Percentiles rank a stretch among this genome's conserved stretches.
These are phyloP conservation scores for Globisporangium solare DNA, from an alignment of 352 stramenopile genomes.

Conservation along the genomic window DNA sequence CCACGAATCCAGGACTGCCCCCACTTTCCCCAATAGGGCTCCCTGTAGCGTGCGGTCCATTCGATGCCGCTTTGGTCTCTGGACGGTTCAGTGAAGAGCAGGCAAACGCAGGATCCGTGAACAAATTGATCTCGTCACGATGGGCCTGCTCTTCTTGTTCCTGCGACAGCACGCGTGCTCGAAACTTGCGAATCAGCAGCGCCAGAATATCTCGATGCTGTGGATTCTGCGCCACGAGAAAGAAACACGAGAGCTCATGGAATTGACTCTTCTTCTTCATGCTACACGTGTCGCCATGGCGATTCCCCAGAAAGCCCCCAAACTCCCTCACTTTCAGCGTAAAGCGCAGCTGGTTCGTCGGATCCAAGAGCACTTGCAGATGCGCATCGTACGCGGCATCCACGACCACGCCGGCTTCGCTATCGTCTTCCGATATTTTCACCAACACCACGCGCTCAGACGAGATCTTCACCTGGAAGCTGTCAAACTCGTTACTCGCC, in stretches of 20 bases:
- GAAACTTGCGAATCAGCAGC: slow-evolving; percentile 70
- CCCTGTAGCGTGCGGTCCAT: not conserved
- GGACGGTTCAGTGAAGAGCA: slow-evolving; percentile 8
- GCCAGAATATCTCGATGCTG: slow-evolving; percentile 78
- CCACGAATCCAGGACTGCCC: too few relatives aligned
- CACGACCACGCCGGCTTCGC: slow-evolving; percentile 58
- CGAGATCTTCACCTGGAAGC: slow-evolving; percentile 78
- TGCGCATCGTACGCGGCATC: slow-evolving; percentile 45
- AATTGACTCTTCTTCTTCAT: slow-evolving; percentile 43
- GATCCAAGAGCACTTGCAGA: slow-evolving; percentile 71
- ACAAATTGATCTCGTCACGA: slow-evolving; percentile 61
- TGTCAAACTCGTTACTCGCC: slow-evolving; percentile 73
- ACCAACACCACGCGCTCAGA: slow-evolving; percentile 42
- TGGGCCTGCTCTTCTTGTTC: slow-evolving; percentile 57
- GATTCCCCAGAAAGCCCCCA: slow-evolving; percentile 63
- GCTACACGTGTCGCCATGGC: slow-evolving; percentile 54
- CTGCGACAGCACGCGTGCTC: slow-evolving; percentile 30
- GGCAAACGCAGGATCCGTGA: slow-evolving; percentile 61
- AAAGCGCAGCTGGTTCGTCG: slow-evolving; percentile 57
- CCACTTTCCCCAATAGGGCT: not conserved
- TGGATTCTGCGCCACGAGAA: slow-evolving; percentile 69
- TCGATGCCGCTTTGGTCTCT: slow-evolving; percentile 4
- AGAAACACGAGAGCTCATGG: slow-evolving; percentile 59
- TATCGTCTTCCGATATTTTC: slow-evolving; percentile 73
- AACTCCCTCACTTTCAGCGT: slow-evolving; percentile 76